A percentile compares a stretch with the other conserved stretches of the same genome.
Conservation (phyloP, 768 basidiomycete species). For the Tubosaeta sp. region DNA sequence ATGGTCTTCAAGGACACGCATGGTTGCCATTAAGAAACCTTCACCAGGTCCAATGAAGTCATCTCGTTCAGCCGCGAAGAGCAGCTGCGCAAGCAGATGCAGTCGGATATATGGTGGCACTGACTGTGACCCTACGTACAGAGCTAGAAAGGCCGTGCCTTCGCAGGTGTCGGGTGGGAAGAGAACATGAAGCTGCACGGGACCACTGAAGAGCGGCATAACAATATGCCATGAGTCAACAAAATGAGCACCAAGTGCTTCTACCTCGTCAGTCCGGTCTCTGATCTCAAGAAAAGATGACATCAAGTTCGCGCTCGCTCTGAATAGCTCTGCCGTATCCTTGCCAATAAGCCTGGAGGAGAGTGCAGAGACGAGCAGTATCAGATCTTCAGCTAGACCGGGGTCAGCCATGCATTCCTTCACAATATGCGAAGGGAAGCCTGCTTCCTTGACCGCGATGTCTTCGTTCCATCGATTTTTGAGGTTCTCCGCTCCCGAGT, state of each 20-base stretch:
- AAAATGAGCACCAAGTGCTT: constrained; percentile 54
- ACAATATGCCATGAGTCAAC: constrained; percentile 44
- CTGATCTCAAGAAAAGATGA: constrained; percentile 11
- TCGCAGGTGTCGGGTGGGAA: constrained; percentile 37
- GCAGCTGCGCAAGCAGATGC: constrained; percentile 66
- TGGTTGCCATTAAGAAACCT: constrained; percentile 66
- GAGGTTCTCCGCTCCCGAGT: constrained; percentile 59
- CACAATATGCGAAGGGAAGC: constrained; percentile 73
- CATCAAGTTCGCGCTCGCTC: constrained; percentile 28
- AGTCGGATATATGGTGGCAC: constrained; percentile 80
- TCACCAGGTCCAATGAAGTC: constrained; percentile 62
- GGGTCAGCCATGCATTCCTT: constrained; percentile 44
- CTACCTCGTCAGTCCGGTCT: constrained; percentile 38
- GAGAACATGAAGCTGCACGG: constrained; percentile 64
- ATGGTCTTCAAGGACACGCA: constrained; percentile 66
- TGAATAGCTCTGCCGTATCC: constrained; percentile 26
- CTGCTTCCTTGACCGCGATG: constrained; percentile 76
- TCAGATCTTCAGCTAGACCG: constrained; percentile 44
- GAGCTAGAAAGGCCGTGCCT: constrained; percentile 53
- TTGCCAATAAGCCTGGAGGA: constrained; percentile 53
- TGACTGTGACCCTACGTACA: constrained; percentile 68
- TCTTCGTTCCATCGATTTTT: constrained; percentile 78
- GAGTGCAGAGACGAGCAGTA: constrained; percentile 50
- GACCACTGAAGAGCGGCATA: constrained; percentile 63
- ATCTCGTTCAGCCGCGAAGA: constrained; percentile 49